phyloP scores from a whole-genome alignment of 192 early-diverging fungal genomes.

The Borealophlyctis nickersoniae region DNA sequence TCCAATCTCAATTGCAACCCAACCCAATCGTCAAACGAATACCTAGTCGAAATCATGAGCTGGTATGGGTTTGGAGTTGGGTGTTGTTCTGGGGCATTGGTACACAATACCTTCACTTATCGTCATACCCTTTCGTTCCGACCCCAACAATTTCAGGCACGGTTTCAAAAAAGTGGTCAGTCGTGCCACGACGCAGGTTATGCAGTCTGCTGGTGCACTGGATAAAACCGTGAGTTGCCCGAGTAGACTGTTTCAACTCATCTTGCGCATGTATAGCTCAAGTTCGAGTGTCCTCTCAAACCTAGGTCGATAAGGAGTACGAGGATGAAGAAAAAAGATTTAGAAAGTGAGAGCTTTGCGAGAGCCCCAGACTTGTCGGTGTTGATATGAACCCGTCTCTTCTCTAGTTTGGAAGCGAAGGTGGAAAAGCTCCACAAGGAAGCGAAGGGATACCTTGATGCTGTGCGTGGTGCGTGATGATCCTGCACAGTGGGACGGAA shows the following conservation, averaged over 20 bases:
- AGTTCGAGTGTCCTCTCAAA: neutral
- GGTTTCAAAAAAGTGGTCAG: conserved; percentile 82
- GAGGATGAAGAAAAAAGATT: conserved; percentile 80
- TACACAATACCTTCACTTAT: too few relatives aligned
- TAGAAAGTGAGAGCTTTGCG: conserved; percentile 42
- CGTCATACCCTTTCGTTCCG: too few relatives aligned
- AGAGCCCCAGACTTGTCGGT: neutral
- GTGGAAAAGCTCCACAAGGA: conserved; percentile 83
- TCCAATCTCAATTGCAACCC: too few relatives aligned
- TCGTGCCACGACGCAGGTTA: conserved; percentile 69
- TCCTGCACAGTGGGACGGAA: neutral
- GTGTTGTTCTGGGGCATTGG: too few relatives aligned
- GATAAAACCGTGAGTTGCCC: conserved; percentile 61
- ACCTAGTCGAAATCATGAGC: too few relatives aligned
- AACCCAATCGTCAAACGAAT: too few relatives aligned
- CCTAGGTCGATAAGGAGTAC: conserved; percentile 66
- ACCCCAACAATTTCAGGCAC: conserved; percentile 57
- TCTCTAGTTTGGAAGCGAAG: conserved; percentile 72
- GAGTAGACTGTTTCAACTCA: too few relatives aligned
- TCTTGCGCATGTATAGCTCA: neutral
- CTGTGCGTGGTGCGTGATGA: conserved; percentile 63
- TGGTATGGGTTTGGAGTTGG: too few relatives aligned
- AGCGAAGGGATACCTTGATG: conserved; percentile 87
- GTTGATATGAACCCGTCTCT: neutral
- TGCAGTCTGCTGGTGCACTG: conserved; percentile 70